phyloP scores from a whole-genome alignment of 257 asterid species.

The Primulina huaijiensis region DNA sequence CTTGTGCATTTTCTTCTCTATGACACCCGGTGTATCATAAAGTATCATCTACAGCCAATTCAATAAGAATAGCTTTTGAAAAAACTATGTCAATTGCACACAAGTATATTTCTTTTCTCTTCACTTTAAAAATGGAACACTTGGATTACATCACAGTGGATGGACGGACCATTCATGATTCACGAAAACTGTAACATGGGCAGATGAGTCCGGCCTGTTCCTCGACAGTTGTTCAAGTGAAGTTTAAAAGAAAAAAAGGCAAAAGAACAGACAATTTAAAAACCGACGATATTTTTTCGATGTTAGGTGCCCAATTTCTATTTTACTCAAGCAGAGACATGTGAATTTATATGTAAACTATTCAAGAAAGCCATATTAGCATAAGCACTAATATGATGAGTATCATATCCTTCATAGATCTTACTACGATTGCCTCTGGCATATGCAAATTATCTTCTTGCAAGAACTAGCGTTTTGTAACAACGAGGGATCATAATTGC shows the following conservation, averaged over 20 bases:
- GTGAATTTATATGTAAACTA: no score
- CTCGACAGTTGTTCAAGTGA: slow-evolving; percentile 1
- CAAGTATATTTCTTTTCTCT: background rate
- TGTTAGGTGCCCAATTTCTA: background rate
- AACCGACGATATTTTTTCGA: background rate
- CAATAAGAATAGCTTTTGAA: slow-evolving; percentile 2
- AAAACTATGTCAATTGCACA: background rate
- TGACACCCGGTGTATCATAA: slow-evolving; percentile 96
- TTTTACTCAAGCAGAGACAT: no score
- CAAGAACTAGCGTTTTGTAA: no score
- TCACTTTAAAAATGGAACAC: background rate
- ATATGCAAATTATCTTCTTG: no score
- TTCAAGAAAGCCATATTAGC: no score
- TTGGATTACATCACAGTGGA: background rate
- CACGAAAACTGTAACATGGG: background rate
- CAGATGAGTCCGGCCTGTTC: background rate
- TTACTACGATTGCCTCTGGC: no score
- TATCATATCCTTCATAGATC: no score
- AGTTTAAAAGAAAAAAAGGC: background rate
- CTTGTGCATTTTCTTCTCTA: slow-evolving; percentile 95
- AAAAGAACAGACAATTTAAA: background rate
- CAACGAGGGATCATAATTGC: background rate
- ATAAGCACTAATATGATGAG: no score
- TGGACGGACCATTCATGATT: background rate
- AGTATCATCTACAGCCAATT: slow-evolving; percentile 75